Evolutionary conservation across 2,329 filamentous ascomycete species (phyloP).

Genomic region (Geosmithia morbida): DNA sequence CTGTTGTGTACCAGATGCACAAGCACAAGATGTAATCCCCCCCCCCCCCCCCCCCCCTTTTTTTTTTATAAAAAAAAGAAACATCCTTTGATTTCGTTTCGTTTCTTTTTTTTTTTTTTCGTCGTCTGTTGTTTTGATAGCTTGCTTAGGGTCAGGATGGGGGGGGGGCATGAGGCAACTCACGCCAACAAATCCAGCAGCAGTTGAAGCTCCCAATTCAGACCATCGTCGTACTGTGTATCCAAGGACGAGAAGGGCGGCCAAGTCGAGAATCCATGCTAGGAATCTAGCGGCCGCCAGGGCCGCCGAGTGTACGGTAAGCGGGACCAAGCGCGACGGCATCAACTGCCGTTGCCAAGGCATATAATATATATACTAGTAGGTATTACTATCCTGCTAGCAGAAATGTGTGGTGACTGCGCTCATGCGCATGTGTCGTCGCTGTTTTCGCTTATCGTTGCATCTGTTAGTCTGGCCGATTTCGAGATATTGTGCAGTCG

Average conservation of each 20-base stretch:
- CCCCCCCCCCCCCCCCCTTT: too few relatives aligned
- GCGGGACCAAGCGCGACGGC: background rate
- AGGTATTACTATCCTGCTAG: background rate
- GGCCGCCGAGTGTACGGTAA: slow-evolving; percentile 3
- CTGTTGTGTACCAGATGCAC: too few relatives aligned
- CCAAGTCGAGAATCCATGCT: slow-evolving; percentile 16
- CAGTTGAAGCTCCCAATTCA: slow-evolving; percentile 11
- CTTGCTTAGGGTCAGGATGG: background rate
- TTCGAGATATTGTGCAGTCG: background rate
- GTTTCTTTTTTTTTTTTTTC: background rate
- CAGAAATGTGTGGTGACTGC: background rate
- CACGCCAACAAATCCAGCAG: slow-evolving; percentile 17
- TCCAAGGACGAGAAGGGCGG: slow-evolving; percentile 14
- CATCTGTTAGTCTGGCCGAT: background rate
- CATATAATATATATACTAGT: background rate
- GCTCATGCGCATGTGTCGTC: background rate
- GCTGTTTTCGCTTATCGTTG: background rate
- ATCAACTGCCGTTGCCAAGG: background rate
- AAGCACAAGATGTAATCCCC: too few relatives aligned
- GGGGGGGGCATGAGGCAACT: slow-evolving; percentile 4
- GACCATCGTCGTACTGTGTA: slow-evolving; percentile 18
- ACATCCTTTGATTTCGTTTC: too few relatives aligned
- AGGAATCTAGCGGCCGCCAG: slow-evolving; percentile 12
- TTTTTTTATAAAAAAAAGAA: too few relatives aligned
- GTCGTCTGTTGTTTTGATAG: too few relatives aligned